These are phyloP conservation scores for Penicillium fuscoglaucum DNA, from an alignment of 2,329 filamentous ascomycete species.

Conservation along the genomic window DNA sequence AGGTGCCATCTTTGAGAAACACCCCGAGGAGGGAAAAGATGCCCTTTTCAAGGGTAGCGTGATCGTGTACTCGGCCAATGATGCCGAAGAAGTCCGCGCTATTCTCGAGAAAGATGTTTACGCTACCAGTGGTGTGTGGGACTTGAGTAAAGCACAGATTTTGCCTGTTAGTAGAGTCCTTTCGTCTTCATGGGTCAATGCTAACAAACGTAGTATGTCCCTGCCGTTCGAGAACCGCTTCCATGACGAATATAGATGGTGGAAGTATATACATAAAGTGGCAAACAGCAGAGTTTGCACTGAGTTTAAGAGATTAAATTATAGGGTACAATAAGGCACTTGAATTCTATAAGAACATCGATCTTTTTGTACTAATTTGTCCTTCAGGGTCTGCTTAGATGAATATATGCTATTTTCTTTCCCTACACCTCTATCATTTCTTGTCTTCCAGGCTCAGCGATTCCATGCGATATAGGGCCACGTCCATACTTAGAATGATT, in stretches of 20 bases:
- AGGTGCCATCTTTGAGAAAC: slow-evolving; percentile 22
- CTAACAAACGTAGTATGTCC: background rate
- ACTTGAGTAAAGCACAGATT: slow-evolving; percentile 20
- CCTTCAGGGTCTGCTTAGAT: no score
- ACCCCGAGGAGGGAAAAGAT: slow-evolving; percentile 13
- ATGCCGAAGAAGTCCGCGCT: slow-evolving; percentile 11
- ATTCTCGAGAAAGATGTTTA: slow-evolving; percentile 22
- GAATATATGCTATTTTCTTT: no score
- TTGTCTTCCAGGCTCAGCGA: no score
- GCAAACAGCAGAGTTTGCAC: background rate
- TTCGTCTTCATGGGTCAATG: background rate
- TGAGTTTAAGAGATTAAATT: background rate
- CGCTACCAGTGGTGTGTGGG: slow-evolving; percentile 23
- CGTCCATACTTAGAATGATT: no score
- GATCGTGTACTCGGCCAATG: slow-evolving; percentile 20
- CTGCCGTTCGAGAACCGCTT: background rate
- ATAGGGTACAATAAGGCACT: background rate
- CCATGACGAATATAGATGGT: background rate
- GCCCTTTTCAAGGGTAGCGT: slow-evolving; percentile 21
- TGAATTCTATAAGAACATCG: no score
- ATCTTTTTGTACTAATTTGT: no score
- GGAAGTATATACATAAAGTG: background rate
- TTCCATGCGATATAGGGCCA: no score
- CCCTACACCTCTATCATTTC: no score
- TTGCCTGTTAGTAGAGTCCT: slow-evolving; percentile 14